Evolutionary conservation across 2,329 filamentous ascomycete species (phyloP).

Genomic region (Aureobasidium sp.): DNA sequence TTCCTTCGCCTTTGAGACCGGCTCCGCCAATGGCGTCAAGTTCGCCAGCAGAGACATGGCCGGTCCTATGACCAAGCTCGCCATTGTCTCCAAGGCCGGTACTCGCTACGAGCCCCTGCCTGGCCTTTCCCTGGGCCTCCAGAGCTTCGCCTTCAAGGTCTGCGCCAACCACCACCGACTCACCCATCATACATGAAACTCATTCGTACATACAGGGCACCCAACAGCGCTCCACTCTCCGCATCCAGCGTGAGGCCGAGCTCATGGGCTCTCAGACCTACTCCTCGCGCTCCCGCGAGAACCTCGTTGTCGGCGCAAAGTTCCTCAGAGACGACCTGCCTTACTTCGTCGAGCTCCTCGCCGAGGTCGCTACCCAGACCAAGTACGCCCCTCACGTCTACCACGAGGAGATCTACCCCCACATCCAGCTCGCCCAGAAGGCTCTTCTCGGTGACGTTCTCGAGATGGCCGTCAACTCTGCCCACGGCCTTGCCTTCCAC

Average conservation of each 20-base stretch:
- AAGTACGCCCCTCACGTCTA: constrained; percentile 87
- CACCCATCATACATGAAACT: constrained; percentile 7
- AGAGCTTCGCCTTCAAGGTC: constrained; percentile 98
- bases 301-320: constrained; percentile 83
- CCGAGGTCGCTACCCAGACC: constrained; percentile 81
- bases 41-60: constrained; percentile 83
- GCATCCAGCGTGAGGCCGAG: constrained; percentile 91
- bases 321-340: constrained; percentile 94
- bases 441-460: constrained; percentile 56
- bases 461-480: constrained; percentile 75
- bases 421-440: constrained; percentile 72
- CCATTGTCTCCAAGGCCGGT: constrained; percentile 87
- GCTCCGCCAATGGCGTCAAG: constrained; percentile 83
- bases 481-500: constrained; percentile 85
- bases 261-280: constrained; percentile 86
- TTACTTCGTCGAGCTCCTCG: constrained; percentile 93
- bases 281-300: constrained; percentile 86
- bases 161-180: constrained; percentile 20
- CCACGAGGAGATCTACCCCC: constrained; percentile 74
- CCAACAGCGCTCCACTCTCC: constrained; percentile 76
- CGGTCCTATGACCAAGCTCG: constrained; percentile 83
- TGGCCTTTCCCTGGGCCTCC: constrained; percentile 80
- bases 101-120: constrained; percentile 87
- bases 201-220: constrained; percentile 58
- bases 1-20: constrained; percentile 79